A percentile compares a stretch with the other conserved stretches of the same genome.
These are phyloP conservation scores for Tuber borchii DNA, from an alignment of 495 filamentous ascomycete genomes.

Conservation along the genomic window DNA sequence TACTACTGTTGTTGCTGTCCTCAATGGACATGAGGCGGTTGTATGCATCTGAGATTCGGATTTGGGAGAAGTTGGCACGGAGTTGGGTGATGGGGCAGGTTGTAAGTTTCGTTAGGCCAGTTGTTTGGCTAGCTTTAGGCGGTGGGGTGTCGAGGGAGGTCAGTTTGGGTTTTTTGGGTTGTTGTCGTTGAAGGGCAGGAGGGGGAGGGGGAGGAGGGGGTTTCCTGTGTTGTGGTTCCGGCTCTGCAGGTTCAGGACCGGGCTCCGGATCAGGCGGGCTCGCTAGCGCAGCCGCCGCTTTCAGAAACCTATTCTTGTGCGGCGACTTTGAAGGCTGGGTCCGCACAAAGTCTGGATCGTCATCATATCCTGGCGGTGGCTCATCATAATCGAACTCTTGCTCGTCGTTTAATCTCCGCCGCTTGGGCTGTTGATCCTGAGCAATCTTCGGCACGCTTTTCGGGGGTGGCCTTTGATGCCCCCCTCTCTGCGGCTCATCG, in stretches of 20 bases:
- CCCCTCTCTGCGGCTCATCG: neutral
- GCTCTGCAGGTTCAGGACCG: neutral
- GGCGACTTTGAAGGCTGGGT: constrained; percentile 13
- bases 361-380: neutral
- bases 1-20: neutral
- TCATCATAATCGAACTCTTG: neutral
- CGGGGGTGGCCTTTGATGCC: neutral
- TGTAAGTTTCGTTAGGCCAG: neutral
- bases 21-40: constrained; percentile 22
- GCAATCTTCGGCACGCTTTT: neutral
- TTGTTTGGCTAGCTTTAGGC: neutral
- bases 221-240: neutral
- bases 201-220: neutral
- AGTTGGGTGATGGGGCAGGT: neutral
- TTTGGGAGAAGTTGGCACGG: neutral
- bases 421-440: constrained; percentile 11
- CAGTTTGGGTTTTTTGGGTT: neutral
- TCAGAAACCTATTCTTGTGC: constrained; percentile 33
- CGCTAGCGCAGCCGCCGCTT: constrained; percentile 22
- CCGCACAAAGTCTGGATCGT: constrained; percentile 3
- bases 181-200: neutral
- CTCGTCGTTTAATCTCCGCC: constrained; percentile 11
- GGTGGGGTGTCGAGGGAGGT: constrained; percentile 6
- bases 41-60: constrained; percentile 15
- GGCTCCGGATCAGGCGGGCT: neutral